Percentiles rank a stretch among this genome's conserved stretches.
Conservation (phyloP, 1,284 basidiomycete species). For the Paramarasmius palmivorus region DNA sequence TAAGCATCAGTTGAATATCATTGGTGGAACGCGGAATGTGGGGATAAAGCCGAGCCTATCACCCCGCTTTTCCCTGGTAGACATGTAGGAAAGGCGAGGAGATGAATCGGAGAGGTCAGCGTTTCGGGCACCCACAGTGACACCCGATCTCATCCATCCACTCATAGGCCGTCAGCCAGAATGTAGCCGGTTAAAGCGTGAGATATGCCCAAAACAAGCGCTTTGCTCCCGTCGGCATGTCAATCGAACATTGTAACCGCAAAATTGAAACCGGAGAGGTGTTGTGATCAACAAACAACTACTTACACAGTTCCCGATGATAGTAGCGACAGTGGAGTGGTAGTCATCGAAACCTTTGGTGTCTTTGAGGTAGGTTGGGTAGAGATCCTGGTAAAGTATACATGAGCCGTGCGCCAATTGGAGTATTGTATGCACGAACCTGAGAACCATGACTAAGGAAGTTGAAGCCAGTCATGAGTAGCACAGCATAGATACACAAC, state of each 20-base stretch:
- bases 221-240: no score
- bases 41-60: no score
- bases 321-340: constrained; percentile 82
- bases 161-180: no score
- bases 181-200: no score
- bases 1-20: background rate
- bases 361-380: constrained; percentile 75
- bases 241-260: no score
- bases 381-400: constrained; percentile 51
- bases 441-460: constrained; percentile 90
- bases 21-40: background rate
- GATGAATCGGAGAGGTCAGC: no score
- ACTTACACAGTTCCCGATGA: constrained; percentile 84
- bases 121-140: no score
- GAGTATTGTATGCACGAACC: constrained; percentile 23
- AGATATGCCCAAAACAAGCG: no score
- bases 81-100: no score
- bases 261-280: background rate
- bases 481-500: constrained; percentile 80
- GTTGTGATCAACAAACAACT: background rate
- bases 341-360: constrained; percentile 60
- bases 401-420: no score
- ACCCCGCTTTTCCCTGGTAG: no score
- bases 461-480: constrained; percentile 88
- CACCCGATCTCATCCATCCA: no score